These are phyloP conservation scores for Amaranthus palmeri DNA, from an alignment of 148 eudicot genomes.

Conservation along the genomic window DNA sequence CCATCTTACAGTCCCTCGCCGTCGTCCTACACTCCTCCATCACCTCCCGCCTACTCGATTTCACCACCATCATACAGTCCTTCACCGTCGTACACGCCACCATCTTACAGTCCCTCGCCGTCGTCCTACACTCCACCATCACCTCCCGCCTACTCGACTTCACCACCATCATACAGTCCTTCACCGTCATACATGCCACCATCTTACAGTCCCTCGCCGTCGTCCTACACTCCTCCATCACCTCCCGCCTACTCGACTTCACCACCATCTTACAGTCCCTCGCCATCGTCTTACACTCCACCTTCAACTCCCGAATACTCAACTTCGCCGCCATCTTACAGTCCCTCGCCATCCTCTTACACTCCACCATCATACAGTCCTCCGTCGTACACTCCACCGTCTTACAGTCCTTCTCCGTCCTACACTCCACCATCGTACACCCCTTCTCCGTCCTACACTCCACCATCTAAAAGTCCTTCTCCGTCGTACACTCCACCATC, in stretches of 20 bases:
- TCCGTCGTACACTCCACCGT: constrained; percentile 10
- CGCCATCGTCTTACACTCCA: neutral
- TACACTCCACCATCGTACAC: neutral
- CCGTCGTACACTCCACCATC: neutral
- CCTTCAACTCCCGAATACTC: neutral
- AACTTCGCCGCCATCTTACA: neutral
- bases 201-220: neutral
- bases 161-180: neutral
- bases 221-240: constrained; percentile 17
- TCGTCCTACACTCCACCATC: neutral
- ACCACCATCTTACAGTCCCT: neutral
- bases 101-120: neutral
- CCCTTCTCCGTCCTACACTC: neutral
- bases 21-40: neutral
- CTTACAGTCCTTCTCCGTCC: neutral
- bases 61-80: constrained; percentile 10
- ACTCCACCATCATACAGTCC: neutral
- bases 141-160: neutral
- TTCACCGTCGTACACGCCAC: neutral
- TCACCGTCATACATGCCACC: neutral
- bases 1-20: neutral
- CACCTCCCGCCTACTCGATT: neutral
- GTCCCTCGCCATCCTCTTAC: neutral
- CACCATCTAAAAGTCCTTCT: constrained; percentile 1
- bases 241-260: neutral